These are phyloP conservation scores for Curvularia hawaiiensis DNA, from an alignment of 2,329 filamentous ascomycete species.

Conservation along the genomic window DNA sequence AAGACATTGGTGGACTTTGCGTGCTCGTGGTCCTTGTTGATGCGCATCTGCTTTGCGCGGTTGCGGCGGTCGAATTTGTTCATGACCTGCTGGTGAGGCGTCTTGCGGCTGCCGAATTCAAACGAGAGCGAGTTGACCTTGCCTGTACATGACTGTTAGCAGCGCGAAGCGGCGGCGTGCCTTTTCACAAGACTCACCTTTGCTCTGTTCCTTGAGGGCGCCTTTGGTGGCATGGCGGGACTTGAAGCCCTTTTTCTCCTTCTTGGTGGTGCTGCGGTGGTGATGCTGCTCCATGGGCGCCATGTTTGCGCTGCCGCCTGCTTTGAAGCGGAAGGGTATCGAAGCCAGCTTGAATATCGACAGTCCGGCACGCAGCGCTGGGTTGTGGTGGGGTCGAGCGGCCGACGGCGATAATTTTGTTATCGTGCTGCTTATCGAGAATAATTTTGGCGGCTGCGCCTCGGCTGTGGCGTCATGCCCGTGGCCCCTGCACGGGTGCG, in stretches of 20 bases:
- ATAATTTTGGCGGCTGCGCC: slow-evolving; percentile 19
- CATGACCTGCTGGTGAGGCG: slow-evolving; percentile 95
- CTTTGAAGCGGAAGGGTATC: slow-evolving; percentile 83
- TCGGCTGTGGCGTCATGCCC: slow-evolving; percentile 28
- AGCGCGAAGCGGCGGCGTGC: not conserved
- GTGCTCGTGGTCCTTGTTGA: slow-evolving; percentile 82
- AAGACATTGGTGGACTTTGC: slow-evolving; percentile 81
- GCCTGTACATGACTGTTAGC: slow-evolving; percentile 57
- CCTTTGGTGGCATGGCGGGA: slow-evolving; percentile 88
- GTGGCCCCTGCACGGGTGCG: slow-evolving; percentile 1
- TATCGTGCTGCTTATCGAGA: slow-evolving; percentile 15
- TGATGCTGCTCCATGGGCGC: slow-evolving; percentile 75
- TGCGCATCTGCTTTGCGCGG: slow-evolving; percentile 87
- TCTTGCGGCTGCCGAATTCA: slow-evolving; percentile 78
- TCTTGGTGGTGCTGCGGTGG: slow-evolving; percentile 91
- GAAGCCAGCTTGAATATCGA: slow-evolving; percentile 42
- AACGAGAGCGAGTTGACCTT: slow-evolving; percentile 66
- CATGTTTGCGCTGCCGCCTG: slow-evolving; percentile 68
- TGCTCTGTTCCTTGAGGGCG: slow-evolving; percentile 80
- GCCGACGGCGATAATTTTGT: slow-evolving; percentile 33
- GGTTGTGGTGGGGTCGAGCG: slow-evolving; percentile 20
- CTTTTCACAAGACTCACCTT: slow-evolving; percentile 62
- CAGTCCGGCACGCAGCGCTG: slow-evolving; percentile 17
- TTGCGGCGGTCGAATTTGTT: slow-evolving; percentile 96
- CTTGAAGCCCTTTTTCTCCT: slow-evolving; percentile 88